Evolutionary conservation across 1,284 basidiomycete genomes (phyloP), one percentile per base, ranked within the genome.

Genomic region (Pascua guehoae): DNA sequence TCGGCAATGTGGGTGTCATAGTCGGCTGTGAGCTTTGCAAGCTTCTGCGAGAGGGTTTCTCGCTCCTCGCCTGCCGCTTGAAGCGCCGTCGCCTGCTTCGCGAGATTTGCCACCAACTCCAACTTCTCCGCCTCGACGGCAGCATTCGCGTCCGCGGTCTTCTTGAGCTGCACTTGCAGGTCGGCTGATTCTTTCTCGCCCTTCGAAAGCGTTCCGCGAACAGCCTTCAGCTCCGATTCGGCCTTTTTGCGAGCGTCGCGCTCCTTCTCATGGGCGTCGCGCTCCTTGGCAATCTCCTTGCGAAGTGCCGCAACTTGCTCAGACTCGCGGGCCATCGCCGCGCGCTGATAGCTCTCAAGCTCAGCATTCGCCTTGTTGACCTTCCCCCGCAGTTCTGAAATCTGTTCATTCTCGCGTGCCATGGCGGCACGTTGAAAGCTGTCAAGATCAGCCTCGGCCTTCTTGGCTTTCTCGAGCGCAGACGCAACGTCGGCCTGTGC

Each of bases 301-400:
- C 66, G 61, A 8, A 71, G 60, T n/a, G 62, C 63, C 1, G 54
- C 48, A 15, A 71, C 44, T 2, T 62, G 59, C 17, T 62, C 59
- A 2, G 63, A 52, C 56, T 72, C 68, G 32, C 58, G 65, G 10
- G 57, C 56, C 55, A 32, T 43, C 3, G 42, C 18, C 3, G 49
- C 44, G 12, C 12, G 17, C 39, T 49, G 40, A 16, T 49, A n/a
- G 8, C 38, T 55, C 16, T 53, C 47, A 37, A 64, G 43, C 4
- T 24, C 39, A 12, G 48, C 55, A 4, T 47, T 42, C 16, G 52
- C 56, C 40, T 58, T 55, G 11, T 54, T 36, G 18, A 66, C 47
- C 48, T 69, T 60, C n/a, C 46, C 48, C 24, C 66, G 61, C 8
- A 71, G 60, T n/a, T 62, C 63, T 2, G 54, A 47, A 15, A 71